A percentile compares a stretch with the other conserved stretches of the same genome.
These are phyloP conservation scores for Termitomyces sp. DNA, from an alignment of 768 basidiomycete genomes.

Conservation along the genomic window DNA sequence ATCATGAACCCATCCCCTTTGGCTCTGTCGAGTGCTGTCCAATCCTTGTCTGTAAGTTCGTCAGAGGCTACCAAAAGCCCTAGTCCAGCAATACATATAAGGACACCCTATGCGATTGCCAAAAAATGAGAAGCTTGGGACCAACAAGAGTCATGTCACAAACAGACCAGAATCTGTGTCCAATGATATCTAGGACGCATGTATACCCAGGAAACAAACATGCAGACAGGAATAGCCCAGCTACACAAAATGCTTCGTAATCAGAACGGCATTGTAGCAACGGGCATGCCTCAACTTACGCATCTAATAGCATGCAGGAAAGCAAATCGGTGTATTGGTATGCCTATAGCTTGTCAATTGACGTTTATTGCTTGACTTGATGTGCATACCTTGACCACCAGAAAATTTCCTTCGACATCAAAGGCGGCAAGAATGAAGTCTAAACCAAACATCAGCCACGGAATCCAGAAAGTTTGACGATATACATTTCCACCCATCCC, in stretches of 20 bases:
- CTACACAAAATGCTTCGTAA: slow-evolving; percentile 24
- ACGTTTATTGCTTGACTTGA: neutral
- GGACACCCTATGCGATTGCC: slow-evolving; percentile 45
- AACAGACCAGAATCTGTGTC: slow-evolving; percentile 70
- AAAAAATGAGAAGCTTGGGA: neutral
- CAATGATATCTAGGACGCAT: slow-evolving; percentile 77
- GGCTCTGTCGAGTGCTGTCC: slow-evolving; percentile 53
- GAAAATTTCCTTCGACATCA: slow-evolving; percentile 87
- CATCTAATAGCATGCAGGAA: slow-evolving; percentile 90
- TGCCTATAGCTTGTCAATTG: slow-evolving; percentile 35
- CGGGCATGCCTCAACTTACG: slow-evolving; percentile 36
- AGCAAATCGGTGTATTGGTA: slow-evolving; percentile 84
- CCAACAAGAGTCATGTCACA: neutral
- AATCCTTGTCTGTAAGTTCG: slow-evolving; percentile 72
- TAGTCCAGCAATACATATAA: slow-evolving; percentile 70
- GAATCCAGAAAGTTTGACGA: neutral
- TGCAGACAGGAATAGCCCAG: slow-evolving; percentile 87
- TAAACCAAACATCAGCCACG: slow-evolving; percentile 19
- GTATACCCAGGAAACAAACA: slow-evolving; percentile 80
- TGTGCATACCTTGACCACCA: slow-evolving; percentile 62
- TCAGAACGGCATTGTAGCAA: neutral
- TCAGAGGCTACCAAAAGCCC: slow-evolving; percentile 80
- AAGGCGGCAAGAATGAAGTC: slow-evolving; percentile 74
- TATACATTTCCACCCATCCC: slow-evolving; percentile 87
- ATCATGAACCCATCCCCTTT: slow-evolving; percentile 89